Conservation (phyloP, 108 stramenopile genomes). For the Cylindrotheca closterium region DNA sequence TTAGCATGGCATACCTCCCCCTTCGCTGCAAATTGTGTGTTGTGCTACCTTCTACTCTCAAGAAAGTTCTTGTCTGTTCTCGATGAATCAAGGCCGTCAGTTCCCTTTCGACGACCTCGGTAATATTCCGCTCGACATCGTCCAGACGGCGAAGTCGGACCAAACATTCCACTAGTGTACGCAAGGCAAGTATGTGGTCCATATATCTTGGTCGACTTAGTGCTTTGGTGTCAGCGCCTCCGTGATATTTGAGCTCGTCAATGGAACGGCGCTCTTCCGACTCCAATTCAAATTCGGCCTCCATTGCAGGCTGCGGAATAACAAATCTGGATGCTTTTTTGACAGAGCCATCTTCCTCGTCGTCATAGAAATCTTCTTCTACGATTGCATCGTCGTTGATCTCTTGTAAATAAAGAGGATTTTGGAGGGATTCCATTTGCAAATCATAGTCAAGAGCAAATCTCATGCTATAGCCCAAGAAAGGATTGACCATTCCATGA, state of each 20-base stretch:
- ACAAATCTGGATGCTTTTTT: too few relatives aligned
- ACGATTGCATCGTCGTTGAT: constrained; percentile 23
- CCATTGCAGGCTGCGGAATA: too few relatives aligned
- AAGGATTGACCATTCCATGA: constrained; percentile 42
- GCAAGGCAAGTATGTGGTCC: constrained; percentile 72
- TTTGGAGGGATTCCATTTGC: constrained; percentile 18
- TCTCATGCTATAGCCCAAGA: constrained; percentile 23
- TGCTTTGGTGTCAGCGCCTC: background rate
- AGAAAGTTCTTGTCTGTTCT: constrained; percentile 79
- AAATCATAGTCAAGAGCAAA: constrained; percentile 33
- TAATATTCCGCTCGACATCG: constrained; percentile 74
- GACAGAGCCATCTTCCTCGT: constrained; percentile 28
- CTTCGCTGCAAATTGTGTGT: constrained; percentile 7
- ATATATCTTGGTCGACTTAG: constrained; percentile 50
- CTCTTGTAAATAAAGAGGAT: constrained; percentile 3
- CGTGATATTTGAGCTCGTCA: constrained; percentile 45
- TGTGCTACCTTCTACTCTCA: constrained; percentile 54
- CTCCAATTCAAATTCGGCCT: too few relatives aligned
- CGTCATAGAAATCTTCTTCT: constrained; percentile 20
- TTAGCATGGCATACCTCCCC: constrained; percentile 36
- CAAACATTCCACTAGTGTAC: constrained; percentile 77
- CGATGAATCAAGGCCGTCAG: constrained; percentile 58
- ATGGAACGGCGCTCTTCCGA: constrained; percentile 72
- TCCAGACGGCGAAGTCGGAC: constrained; percentile 70
- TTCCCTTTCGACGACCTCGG: constrained; percentile 58